A percentile compares a stretch with the other conserved stretches of the same genome.
phyloP scores from a whole-genome alignment of 1,284 basidiomycete genomes.

The Trichosporon sp. region DNA sequence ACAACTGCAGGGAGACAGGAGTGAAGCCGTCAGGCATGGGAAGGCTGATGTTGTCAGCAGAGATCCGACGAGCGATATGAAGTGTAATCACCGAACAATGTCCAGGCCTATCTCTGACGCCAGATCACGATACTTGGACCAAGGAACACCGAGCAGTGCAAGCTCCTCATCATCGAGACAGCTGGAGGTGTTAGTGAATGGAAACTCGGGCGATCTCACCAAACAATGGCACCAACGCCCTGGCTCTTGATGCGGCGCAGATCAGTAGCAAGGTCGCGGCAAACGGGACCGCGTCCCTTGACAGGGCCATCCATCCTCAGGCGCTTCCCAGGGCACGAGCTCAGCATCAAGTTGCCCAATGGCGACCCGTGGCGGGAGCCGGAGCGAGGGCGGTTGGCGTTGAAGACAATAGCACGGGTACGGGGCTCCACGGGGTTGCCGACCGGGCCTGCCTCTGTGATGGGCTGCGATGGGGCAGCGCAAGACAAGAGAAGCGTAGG shows the following conservation, averaged over 20 bases:
- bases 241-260: constrained; percentile 73
- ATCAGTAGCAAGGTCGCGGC: constrained; percentile 77
- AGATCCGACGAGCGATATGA: background rate
- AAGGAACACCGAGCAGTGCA: constrained; percentile 77
- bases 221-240: constrained; percentile 79
- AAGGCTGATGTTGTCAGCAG: constrained; percentile 60
- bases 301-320: constrained; percentile 81
- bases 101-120: constrained; percentile 72
- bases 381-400: constrained; percentile 25
- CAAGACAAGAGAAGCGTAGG: constrained; percentile 63
- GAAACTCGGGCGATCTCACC: constrained; percentile 59
- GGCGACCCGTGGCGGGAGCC: constrained; percentile 41
- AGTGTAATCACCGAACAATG: constrained; percentile 64
- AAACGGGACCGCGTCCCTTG: constrained; percentile 79
- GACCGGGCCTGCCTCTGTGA: constrained; percentile 29
- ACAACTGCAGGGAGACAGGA: constrained; percentile 66
- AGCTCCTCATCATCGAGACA: constrained; percentile 88
- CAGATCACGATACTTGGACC: constrained; percentile 70
- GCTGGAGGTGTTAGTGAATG: constrained; percentile 56
- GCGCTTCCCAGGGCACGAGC: constrained; percentile 96
- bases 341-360: constrained; percentile 86
- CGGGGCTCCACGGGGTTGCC: constrained; percentile 24
- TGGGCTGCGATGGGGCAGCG: constrained; percentile 53
- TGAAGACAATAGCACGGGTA: constrained; percentile 29
- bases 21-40: constrained; percentile 90